Conservation (phyloP, 805 yeast species). For the Myxozyma kluyveri region DNA sequence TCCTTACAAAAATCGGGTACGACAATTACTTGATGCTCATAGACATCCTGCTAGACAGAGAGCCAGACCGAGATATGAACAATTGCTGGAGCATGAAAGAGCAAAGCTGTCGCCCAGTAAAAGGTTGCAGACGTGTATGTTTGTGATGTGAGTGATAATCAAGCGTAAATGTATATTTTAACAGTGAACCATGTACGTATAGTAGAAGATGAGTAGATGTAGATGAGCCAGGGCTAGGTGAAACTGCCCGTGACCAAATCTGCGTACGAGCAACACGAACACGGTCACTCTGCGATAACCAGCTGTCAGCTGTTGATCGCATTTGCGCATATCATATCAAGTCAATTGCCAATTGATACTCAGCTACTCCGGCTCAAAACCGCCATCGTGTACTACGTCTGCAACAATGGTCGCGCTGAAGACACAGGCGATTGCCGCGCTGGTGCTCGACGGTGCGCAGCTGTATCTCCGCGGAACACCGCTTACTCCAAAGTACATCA, state of each 20-base stretch:
- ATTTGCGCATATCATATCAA: conserved; percentile 11
- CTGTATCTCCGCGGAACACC: conserved; percentile 1
- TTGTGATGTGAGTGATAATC: neutral
- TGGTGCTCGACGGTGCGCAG: conserved; percentile 2
- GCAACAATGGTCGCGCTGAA: conserved; percentile 10
- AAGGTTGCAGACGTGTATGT: neutral
- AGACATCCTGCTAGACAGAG: conserved; percentile 1
- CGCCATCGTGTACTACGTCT: conserved; percentile 15
- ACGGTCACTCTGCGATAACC: neutral
- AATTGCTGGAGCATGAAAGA: conserved; percentile 4
- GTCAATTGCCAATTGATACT: conserved; percentile 12
- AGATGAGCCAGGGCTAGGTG: conserved; percentile 11
- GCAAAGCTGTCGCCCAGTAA: neutral
- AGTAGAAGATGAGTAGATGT: conserved; percentile 8
- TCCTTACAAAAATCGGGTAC: conserved; percentile 13
- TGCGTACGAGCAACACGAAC: conserved; percentile 11
- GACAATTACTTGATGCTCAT: conserved; percentile 14
- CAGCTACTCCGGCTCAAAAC: conserved; percentile 10
- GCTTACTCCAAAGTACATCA: conserved; percentile 1
- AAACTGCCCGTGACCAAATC: conserved; percentile 12
- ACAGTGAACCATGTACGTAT: conserved; percentile 9
- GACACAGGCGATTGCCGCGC: conserved; percentile 5
- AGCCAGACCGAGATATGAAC: conserved; percentile 13
- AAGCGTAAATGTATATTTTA: neutral
- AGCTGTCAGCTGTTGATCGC: conserved; percentile 11